Evolutionary conservation across 768 basidiomycete genomes (phyloP), one percentile per base, ranked within the genome.

Genomic region (Mycena indigotica): DNA sequence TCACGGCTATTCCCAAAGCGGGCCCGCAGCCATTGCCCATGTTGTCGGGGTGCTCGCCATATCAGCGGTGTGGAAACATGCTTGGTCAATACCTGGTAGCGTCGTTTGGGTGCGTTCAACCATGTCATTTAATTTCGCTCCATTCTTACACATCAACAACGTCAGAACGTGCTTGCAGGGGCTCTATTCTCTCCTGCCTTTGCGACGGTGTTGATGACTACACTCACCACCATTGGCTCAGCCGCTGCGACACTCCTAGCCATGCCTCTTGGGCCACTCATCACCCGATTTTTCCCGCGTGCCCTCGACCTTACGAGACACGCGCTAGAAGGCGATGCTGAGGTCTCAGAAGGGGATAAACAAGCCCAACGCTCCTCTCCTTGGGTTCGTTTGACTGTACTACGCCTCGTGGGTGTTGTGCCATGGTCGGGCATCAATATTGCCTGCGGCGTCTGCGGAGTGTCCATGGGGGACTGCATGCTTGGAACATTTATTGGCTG

Each of bases 371-470:
- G 70, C 55, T 78, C 81, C 5, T 73, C 80, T 10, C 73, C 86
- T 2, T 97, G 95, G 95, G 87, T 94, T 41, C 85, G 94, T 38
- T 76, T 97, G 41, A 88, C 93, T 3, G 83, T 96, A 56, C 82
- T 98, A 61, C 85, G 95, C 49, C 85, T 96, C 56, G 84, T 96
- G 66, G 95, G 95, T 19, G 85, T 98, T 53, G 93, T 97, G 3
- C 95, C 95, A 4, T 98, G 95, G 95, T 93, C 91, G 56, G 94
- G 93, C 57, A 93, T 98, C 79, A 98, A 98, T 71, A 90, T 98
- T 56, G 95, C 95, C 44, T 96, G 90, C 72, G 95, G 95, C 51
- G 93, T 96, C 25, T 91, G 90, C 65, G 89, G 90, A 29, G 93
- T 98, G 16, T 75, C 85, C 6, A 67, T 91, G 49, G 68, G 75